These are phyloP conservation scores for Podospora fimiseda DNA, from an alignment of 495 filamentous ascomycete genomes.

Conservation along the genomic window DNA sequence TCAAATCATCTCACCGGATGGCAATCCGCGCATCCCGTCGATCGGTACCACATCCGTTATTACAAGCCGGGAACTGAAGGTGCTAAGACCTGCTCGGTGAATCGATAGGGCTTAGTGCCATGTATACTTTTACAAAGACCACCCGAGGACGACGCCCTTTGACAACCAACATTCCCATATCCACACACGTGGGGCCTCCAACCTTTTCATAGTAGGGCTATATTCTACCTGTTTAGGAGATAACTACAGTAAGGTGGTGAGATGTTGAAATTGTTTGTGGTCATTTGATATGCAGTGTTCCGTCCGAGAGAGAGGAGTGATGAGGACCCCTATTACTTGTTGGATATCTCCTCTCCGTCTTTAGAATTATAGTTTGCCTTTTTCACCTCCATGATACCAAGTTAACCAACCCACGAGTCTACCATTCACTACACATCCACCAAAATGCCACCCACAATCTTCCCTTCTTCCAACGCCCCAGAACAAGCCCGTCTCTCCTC, in stretches of 20 bases:
- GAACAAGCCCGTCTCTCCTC: constrained; percentile 5
- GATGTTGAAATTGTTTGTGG: too few relatives aligned
- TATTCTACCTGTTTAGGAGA: too few relatives aligned
- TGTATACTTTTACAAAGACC: not conserved
- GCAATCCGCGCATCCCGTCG: not conserved
- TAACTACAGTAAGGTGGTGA: too few relatives aligned
- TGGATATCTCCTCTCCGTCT: too few relatives aligned
- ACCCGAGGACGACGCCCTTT: not conserved
- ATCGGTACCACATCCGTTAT: constrained; percentile 1
- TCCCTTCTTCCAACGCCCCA: constrained; percentile 15
- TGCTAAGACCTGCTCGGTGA: constrained; percentile 10
- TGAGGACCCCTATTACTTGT: not conserved
- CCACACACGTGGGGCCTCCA: constrained; percentile 1
- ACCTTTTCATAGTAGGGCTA: too few relatives aligned
- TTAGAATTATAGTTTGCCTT: too few relatives aligned
- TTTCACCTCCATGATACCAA: not conserved
- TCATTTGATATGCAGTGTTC: not conserved
- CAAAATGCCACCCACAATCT: constrained; percentile 21
- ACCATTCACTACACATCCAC: not conserved
- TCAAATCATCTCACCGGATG: too few relatives aligned
- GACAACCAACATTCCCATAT: not conserved
- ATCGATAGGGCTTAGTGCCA: constrained; percentile 19
- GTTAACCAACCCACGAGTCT: not conserved
- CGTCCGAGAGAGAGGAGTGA: not conserved
- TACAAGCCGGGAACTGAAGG: not conserved